phyloP scores from a whole-genome alignment of 169 alveolate genomes.

The Plasmodium reichenowi region DNA sequence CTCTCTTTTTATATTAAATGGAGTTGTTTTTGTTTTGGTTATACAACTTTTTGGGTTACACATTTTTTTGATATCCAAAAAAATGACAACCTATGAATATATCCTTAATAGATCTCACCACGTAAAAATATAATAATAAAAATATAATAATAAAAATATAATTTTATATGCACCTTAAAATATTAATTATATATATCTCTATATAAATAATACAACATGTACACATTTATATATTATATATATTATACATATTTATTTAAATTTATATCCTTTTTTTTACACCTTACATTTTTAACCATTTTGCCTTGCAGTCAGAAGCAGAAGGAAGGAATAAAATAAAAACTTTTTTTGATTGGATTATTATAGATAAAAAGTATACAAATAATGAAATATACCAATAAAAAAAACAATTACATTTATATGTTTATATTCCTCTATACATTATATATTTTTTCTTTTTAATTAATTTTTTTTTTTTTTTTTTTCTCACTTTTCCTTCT shows the following conservation, averaged over 20 bases:
- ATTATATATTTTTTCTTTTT: no score
- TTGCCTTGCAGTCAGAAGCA: constrained; percentile 39
- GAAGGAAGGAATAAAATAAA: constrained; percentile 51
- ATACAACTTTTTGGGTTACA: constrained; percentile 82
- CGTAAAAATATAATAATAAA: constrained; percentile 9
- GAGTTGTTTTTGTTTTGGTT: constrained; percentile 47
- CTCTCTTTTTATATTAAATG: constrained; percentile 43
- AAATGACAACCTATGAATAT: constrained; percentile 83
- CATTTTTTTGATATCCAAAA: constrained; percentile 77
- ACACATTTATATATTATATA: neutral
- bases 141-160: neutral
- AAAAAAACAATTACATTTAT: no score
- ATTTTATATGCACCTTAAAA: neutral
- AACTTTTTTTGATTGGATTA: constrained; percentile 75
- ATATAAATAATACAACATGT: neutral
- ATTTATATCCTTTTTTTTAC: neutral
- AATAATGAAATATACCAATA: neutral
- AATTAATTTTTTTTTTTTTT: constrained; percentile 11
- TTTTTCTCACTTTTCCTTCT: neutral
- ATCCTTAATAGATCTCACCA: constrained; percentile 73
- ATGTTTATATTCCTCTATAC: no score
- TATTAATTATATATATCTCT: neutral
- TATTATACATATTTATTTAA: neutral
- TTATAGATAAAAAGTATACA: constrained; percentile 55
- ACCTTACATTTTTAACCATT: neutral